Percentiles rank a stretch among this genome's conserved stretches.
phyloP scores from a whole-genome alignment of 352 stramenopile species.

The Globisporangium cederbergense region DNA sequence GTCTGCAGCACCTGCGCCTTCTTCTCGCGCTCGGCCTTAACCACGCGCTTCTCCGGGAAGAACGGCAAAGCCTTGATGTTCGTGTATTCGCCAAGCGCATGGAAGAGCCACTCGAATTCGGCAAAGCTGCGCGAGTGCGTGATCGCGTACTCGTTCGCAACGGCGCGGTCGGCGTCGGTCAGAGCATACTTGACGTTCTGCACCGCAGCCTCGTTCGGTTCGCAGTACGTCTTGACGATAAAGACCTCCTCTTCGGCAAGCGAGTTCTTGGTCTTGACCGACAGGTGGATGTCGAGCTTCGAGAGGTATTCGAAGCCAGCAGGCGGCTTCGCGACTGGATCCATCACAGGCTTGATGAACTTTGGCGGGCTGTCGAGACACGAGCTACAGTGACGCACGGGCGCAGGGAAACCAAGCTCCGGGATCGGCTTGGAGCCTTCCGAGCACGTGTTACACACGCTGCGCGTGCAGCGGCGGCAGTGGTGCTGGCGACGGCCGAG shows the following conservation, averaged over 20 bases:
- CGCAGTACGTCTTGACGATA: slow-evolving; percentile 77
- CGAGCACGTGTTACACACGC: slow-evolving; percentile 82
- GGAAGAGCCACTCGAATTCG: slow-evolving; percentile 85
- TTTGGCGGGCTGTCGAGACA: slow-evolving; percentile 78
- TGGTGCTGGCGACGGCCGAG: slow-evolving; percentile 80
- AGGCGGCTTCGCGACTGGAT: slow-evolving; percentile 70
- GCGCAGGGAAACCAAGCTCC: slow-evolving; percentile 72
- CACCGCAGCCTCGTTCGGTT: slow-evolving; percentile 60
- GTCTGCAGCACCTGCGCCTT: slow-evolving; percentile 54
- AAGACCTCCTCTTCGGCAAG: slow-evolving; percentile 58
- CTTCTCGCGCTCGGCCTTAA: slow-evolving; percentile 47
- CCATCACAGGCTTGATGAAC: slow-evolving; percentile 78
- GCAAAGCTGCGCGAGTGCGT: slow-evolving; percentile 55
- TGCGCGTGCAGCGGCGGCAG: slow-evolving; percentile 81
- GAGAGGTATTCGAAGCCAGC: slow-evolving; percentile 83
- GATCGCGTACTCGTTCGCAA: slow-evolving; percentile 84
- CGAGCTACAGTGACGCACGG: slow-evolving; percentile 76
- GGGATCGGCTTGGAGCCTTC: slow-evolving; percentile 81
- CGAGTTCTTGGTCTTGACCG: slow-evolving; percentile 41
- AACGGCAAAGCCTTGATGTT: slow-evolving; percentile 79
- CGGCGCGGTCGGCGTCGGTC: slow-evolving; percentile 50
- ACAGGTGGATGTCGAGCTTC: slow-evolving; percentile 77
- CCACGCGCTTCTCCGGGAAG: slow-evolving; percentile 72
- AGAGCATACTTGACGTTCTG: slow-evolving; percentile 51
- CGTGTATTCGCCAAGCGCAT: slow-evolving; percentile 66